Conservation (phyloP, 2,329 filamentous ascomycete genomes). For the Arthrobotrys megalospora region DNA sequence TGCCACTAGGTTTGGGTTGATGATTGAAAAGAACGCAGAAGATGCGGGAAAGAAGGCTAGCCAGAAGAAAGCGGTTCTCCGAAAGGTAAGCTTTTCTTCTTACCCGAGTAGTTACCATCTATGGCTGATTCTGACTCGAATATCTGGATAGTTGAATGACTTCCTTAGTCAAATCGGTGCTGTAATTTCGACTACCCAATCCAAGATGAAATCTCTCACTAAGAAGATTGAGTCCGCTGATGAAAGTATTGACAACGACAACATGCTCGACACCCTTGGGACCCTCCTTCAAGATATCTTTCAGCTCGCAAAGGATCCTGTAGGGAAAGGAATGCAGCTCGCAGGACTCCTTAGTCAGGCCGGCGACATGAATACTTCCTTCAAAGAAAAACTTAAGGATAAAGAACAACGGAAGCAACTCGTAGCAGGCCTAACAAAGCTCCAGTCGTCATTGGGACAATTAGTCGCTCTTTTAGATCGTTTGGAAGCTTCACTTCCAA, state of each 20-base stretch:
- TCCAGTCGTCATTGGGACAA: not conserved
- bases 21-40: not conserved
- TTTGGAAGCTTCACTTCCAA: not conserved
- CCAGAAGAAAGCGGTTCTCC: not conserved
- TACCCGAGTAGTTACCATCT: no score
- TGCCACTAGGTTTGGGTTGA: not conserved
- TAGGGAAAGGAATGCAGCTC: not conserved
- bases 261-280: not conserved
- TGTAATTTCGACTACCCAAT: no score
- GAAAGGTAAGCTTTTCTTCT: no score
- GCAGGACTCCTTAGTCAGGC: not conserved
- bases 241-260: not conserved
- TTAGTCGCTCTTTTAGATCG: not conserved
- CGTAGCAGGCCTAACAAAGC: not conserved
- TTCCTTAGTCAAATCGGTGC: no score
- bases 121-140: no score
- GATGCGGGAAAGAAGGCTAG: not conserved
- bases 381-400: not conserved
- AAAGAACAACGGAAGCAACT: not conserved
- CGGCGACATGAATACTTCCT: not conserved
- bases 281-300: not conserved
- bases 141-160: no score
- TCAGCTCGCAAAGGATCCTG: not conserved
- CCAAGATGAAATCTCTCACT: no score
- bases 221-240: not conserved